phyloP scores from a whole-genome alignment of 805 yeast genomes.

The Ogataea kodamae region DNA sequence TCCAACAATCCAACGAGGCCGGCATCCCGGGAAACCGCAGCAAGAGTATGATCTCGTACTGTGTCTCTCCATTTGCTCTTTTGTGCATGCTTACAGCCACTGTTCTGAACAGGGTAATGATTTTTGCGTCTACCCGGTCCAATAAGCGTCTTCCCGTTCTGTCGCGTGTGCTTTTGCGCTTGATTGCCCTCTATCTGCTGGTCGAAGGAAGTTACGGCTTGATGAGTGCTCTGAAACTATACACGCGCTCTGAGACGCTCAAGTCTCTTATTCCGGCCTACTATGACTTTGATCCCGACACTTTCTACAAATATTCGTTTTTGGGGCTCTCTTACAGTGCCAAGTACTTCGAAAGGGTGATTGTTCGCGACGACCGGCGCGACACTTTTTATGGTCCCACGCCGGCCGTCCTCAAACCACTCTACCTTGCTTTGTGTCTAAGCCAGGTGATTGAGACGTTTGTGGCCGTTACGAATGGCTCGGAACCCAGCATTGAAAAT shows the following conservation, averaged over 20 bases:
- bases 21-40: conserved; percentile 30
- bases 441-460: conserved; percentile 67
- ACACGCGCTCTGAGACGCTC: conserved; percentile 14
- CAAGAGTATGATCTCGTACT: conserved; percentile 46
- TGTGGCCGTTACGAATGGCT: conserved; percentile 53
- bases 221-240: conserved; percentile 29
- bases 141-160: conserved; percentile 34
- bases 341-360: conserved; percentile 17
- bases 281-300: conserved; percentile 24
- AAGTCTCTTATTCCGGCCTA: conserved; percentile 16
- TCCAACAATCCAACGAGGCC: conserved; percentile 31
- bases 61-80: conserved; percentile 47
- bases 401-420: conserved; percentile 53
- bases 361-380: conserved; percentile 18
- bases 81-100: conserved; percentile 58
- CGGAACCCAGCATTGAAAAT: conserved; percentile 55
- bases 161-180: conserved; percentile 35
- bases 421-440: conserved; percentile 53
- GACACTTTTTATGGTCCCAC: conserved; percentile 37
- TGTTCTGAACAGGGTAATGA: conserved; percentile 52
- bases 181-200: conserved; percentile 35
- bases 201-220: conserved; percentile 36
- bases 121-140: conserved; percentile 53
- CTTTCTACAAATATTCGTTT: conserved; percentile 25
- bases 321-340: conserved; percentile 27